Percentiles rank a stretch among this genome's conserved stretches.
Evolutionary conservation across 1,284 basidiomycete genomes (phyloP).

Genomic region (Prillingera fragicola): DNA sequence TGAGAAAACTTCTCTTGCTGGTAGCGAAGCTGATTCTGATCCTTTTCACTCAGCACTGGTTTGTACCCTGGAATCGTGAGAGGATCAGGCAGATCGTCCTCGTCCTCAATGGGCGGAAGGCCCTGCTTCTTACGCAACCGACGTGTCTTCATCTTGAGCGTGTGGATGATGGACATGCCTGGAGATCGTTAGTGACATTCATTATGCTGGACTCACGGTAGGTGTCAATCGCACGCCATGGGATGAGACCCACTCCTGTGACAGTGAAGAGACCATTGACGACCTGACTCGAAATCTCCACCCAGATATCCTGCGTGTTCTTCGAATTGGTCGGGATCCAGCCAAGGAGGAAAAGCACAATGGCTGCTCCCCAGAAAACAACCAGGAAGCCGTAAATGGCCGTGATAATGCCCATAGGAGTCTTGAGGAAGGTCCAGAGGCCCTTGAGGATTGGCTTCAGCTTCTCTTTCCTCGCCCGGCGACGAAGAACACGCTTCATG

Average conservation of each 20-base stretch:
- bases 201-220: constrained; percentile 56
- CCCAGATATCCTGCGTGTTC: constrained; percentile 42
- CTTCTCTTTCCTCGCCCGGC: constrained; percentile 56
- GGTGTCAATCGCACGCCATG: constrained; percentile 68
- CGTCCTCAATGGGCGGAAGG: constrained; percentile 63
- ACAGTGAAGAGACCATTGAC: constrained; percentile 76
- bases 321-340: constrained; percentile 42
- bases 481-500: constrained; percentile 64
- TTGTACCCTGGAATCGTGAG: constrained; percentile 66
- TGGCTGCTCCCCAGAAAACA: constrained; percentile 77
- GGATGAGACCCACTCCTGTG: constrained; percentile 60
- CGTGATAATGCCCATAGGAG: constrained; percentile 60
- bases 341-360: constrained; percentile 63
- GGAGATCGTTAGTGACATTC: background rate
- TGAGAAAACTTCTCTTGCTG: constrained; percentile 49
- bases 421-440: constrained; percentile 77
- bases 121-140: constrained; percentile 57
- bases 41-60: constrained; percentile 59
- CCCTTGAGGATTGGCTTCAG: constrained; percentile 61
- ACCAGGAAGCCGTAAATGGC: constrained; percentile 74
- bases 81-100: constrained; percentile 72
- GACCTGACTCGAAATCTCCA: constrained; percentile 66
- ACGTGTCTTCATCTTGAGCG: constrained; percentile 59
- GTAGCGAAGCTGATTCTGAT: constrained; percentile 63
- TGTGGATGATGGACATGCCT: constrained; percentile 71